These are phyloP conservation scores for Coelastrella sp. DNA, from an alignment of 139 green algal genomes.

Conservation along the genomic window DNA sequence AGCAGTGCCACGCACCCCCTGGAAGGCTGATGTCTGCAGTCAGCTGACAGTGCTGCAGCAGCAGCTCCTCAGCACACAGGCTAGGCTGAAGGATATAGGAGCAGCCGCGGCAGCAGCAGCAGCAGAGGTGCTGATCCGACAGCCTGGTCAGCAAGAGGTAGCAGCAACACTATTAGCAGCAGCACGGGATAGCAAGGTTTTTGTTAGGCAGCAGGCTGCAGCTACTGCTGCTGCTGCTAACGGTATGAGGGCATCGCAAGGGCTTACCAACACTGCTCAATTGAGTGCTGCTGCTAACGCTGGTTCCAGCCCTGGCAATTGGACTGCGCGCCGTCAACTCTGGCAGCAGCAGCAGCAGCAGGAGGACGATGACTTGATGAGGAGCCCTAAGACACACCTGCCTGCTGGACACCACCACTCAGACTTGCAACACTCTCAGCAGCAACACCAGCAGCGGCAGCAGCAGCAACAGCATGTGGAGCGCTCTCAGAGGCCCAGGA, in stretches of 20 bases:
- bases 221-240: too few relatives aligned
- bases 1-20: conserved; percentile 4
- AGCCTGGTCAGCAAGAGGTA: not conserved
- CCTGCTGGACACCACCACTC: too few relatives aligned
- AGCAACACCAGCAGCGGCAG: not conserved
- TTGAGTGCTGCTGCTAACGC: too few relatives aligned
- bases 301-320: too few relatives aligned
- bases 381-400: too few relatives aligned
- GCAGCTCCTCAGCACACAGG: conserved; percentile 3
- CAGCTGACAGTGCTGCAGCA: conserved; percentile 20
- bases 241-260: too few relatives aligned
- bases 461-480: not conserved
- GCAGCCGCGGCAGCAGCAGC: not conserved
- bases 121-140: not conserved
- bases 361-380: not conserved
- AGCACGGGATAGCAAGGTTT: not conserved
- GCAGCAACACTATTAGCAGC: not conserved
- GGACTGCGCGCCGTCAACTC: not conserved
- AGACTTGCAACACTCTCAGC: not conserved
- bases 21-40: not conserved
- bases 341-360: conserved; percentile 11
- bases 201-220: not conserved
- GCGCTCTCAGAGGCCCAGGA: not conserved
- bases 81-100: not conserved
- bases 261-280: too few relatives aligned